Base-by-base conservation (phyloP, 768 basidiomycete genomes). In the Mycena amicta region DNA sequence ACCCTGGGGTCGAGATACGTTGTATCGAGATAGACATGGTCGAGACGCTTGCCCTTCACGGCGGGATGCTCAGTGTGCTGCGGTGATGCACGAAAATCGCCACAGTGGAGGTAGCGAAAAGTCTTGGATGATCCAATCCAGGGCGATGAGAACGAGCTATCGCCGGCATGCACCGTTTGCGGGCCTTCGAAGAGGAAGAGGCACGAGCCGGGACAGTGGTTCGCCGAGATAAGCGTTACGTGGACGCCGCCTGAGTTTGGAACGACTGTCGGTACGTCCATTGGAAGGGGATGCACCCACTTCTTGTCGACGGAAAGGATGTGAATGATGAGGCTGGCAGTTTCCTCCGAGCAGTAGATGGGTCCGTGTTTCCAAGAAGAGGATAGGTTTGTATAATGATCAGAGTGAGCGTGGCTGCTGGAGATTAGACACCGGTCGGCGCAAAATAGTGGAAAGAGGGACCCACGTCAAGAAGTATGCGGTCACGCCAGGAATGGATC, bases 201-300 rank as follows among this genome's bases (percentile, higher is more conserved):
- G 57, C 88, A 93, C 2, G 95, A 97, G 3, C 97, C 97, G 4
- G 97, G 97, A 71, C 96, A 98, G 68, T 98, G 97, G 70, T 99
- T 98, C 11, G 96, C 97, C 67, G 97, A 93, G n/a, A 99, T 93
- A 39, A 95, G 83, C 2, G 94, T 98, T 4, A 98, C 95, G 33
- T 75, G 78, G 31, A 98, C 92, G 2, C 95, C 95, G 26, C 86
- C 85, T 0, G 93, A 93, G 63, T 91, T 74, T 1, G 96, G 93
- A 55, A 97, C 80, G 30, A 84, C 70, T 0, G 85, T 88, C 0
- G 93, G 82, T 0, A 76, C 76, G 71, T 97, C 84, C 82, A 94
- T 84, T 1, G 93, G 91, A 3, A 98, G 78, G 4, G 93, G 86
- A 66, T 90, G 82, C 0, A 99, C 88, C 93, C 93, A 98, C 75